Evolutionary conservation across 2,329 filamentous ascomycete species (phyloP).

Genomic region (Thelonectria blattea): DNA sequence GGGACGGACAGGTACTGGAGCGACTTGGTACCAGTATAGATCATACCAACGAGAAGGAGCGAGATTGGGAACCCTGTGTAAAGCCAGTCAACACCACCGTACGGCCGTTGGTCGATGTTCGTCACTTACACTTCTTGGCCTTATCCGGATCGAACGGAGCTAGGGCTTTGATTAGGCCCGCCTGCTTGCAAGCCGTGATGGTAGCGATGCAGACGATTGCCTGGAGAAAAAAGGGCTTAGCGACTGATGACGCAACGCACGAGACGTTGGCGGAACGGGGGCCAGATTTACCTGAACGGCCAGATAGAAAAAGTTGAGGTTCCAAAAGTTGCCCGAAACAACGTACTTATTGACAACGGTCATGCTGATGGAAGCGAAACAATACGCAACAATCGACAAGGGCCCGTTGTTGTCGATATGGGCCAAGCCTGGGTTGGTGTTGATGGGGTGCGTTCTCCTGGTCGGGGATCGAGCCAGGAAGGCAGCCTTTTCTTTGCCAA

Average conservation of each 20-base stretch:
- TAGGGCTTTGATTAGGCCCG: conserved; percentile 81
- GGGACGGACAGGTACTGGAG: conserved; percentile 96
- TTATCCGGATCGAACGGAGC: conserved; percentile 85
- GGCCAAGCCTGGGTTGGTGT: conserved; percentile 20
- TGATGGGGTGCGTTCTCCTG: conserved; percentile 28
- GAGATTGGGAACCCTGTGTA: conserved; percentile 90
- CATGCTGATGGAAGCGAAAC: conserved; percentile 96
- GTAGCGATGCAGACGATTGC: conserved; percentile 86
- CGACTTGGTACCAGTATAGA: conserved; percentile 96
- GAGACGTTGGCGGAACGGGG: background rate
- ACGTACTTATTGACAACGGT: conserved; percentile 99
- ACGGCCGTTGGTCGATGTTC: background rate
- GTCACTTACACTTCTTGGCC: conserved; percentile 82
- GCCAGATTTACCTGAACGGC: conserved; percentile 77
- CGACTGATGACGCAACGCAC: background rate
- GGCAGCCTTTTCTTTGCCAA: conserved; percentile 57
- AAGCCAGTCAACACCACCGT: conserved; percentile 26
- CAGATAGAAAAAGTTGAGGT: conserved; percentile 95
- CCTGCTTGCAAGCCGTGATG: conserved; percentile 81
- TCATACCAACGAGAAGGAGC: conserved; percentile 96
- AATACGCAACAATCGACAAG: conserved; percentile 87
- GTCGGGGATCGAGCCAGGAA: conserved; percentile 48
- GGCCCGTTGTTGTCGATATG: conserved; percentile 76
- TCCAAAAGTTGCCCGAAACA: conserved; percentile 88
- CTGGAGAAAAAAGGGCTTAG: conserved; percentile 52